These are phyloP conservation scores for Eragrostis nindensis DNA, from an alignment of 176 grass and related monocot genomes.

Conservation along the genomic window DNA sequence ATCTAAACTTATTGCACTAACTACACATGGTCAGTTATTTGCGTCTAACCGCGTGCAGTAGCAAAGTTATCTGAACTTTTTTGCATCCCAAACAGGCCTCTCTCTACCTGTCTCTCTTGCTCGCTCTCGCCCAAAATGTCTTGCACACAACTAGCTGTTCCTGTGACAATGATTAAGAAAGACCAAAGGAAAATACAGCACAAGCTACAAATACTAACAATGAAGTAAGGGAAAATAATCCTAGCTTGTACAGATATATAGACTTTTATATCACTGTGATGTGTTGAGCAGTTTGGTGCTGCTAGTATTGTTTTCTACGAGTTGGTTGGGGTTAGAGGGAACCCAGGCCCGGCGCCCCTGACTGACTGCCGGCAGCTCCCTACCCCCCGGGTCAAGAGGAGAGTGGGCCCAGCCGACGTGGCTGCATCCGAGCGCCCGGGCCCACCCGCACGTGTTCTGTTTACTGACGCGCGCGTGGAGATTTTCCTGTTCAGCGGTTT, in stretches of 20 bases:
- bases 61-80: neutral
- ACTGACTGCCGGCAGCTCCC: slow-evolving; percentile 22
- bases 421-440: slow-evolving; percentile 20
- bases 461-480: neutral
- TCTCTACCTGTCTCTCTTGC: neutral
- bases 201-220: slow-evolving; percentile 17
- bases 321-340: slow-evolving; percentile 59
- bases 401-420: slow-evolving; percentile 50
- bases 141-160: neutral
- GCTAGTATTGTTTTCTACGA: slow-evolving; percentile 33
- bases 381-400: slow-evolving; percentile 74
- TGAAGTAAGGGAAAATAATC: slow-evolving; percentile 11
- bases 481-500: neutral
- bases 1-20: too few species aligned
- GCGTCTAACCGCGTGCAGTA: too few species aligned
- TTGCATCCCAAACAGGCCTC: neutral
- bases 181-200: slow-evolving; percentile 6
- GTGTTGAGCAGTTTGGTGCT: slow-evolving; percentile 9
- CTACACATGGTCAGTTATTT: neutral
- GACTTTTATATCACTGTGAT: neutral
- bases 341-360: slow-evolving; percentile 68
- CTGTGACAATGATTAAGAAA: slow-evolving; percentile 22
- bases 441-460: slow-evolving; percentile 43
- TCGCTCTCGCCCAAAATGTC: neutral
- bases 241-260: neutral